Conservation (phyloP, 352 stramenopile species). For the Globisporangium radiosum region DNA sequence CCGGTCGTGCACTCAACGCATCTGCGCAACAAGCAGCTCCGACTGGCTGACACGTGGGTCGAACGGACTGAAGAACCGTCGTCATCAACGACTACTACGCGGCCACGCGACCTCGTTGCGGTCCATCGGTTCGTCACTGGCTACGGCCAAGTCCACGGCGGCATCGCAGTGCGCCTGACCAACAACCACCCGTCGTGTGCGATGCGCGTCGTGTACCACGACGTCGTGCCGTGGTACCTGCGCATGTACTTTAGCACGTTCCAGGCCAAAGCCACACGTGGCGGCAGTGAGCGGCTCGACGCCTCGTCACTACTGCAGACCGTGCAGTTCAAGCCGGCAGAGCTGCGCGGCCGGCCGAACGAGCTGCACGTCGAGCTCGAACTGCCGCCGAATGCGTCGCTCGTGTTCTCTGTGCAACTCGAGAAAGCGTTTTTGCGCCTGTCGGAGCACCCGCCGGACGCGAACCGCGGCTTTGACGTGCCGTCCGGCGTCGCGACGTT, state of each 20-base stretch:
- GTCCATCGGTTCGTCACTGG: conserved; percentile 75
- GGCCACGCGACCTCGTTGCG: conserved; percentile 28
- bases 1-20: conserved; percentile 7
- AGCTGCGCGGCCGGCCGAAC: conserved; percentile 46
- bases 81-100: neutral
- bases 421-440: conserved; percentile 80
- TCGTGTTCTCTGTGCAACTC: conserved; percentile 71
- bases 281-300: conserved; percentile 7
- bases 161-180: conserved; percentile 55
- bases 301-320: conserved; percentile 12
- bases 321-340: conserved; percentile 55
- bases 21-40: conserved; percentile 5
- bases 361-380: conserved; percentile 44
- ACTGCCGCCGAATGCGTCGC: conserved; percentile 41
- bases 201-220: conserved; percentile 61
- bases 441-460: conserved; percentile 77
- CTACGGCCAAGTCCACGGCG: conserved; percentile 67
- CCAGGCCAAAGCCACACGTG: conserved; percentile 14
- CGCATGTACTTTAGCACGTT: conserved; percentile 77
- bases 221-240: conserved; percentile 78
- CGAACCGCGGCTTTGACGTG: conserved; percentile 83
- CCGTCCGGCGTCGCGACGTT: conserved; percentile 55
- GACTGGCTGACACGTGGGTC: conserved; percentile 13
- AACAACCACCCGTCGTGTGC: conserved; percentile 46
- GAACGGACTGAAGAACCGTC: neutral